Percentiles rank a stretch among this genome's conserved stretches.
Conservation (phyloP, 352 stramenopile species). For the Aphanomyces invadans region DNA sequence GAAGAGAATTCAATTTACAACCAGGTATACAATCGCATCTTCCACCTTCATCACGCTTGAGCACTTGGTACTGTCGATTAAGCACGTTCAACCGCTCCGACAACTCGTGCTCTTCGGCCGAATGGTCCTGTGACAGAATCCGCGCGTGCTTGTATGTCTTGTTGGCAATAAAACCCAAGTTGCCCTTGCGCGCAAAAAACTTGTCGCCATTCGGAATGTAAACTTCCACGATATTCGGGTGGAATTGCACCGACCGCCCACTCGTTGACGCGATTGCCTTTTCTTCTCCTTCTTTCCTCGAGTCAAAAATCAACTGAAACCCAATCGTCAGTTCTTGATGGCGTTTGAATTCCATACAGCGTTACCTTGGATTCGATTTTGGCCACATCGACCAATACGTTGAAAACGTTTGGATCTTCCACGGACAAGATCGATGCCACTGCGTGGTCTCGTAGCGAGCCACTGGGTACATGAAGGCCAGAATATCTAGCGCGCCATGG, state of each 20-base stretch:
- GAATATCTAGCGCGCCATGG: too few species aligned
- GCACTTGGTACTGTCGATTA: constrained; percentile 46
- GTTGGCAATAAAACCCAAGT: constrained; percentile 75
- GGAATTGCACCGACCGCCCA: constrained; percentile 49
- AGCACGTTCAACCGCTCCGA: constrained; percentile 31
- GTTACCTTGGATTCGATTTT: constrained; percentile 65
- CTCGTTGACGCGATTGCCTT: constrained; percentile 44
- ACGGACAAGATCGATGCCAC: constrained; percentile 76
- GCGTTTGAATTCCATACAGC: too few species aligned
- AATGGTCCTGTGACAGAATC: constrained; percentile 68
- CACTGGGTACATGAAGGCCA: constrained; percentile 49
- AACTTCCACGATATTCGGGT: constrained; percentile 55
- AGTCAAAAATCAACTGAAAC: constrained; percentile 52
- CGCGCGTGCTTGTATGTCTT: constrained; percentile 51
- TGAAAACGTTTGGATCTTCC: constrained; percentile 69
- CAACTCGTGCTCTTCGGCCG: constrained; percentile 52
- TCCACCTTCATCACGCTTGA: constrained; percentile 33
- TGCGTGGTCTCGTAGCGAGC: constrained; percentile 41
- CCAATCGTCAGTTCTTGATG: too few species aligned
- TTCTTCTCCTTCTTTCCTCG: constrained; percentile 46
- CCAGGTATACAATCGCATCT: too few species aligned
- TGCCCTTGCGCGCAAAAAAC: constrained; percentile 63
- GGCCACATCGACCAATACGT: constrained; percentile 69
- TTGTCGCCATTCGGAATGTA: constrained; percentile 67
- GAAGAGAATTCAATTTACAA: too few species aligned